These are phyloP conservation scores for Omphalotus guepiniiformis DNA, from an alignment of 768 basidiomycete species.

Conservation along the genomic window DNA sequence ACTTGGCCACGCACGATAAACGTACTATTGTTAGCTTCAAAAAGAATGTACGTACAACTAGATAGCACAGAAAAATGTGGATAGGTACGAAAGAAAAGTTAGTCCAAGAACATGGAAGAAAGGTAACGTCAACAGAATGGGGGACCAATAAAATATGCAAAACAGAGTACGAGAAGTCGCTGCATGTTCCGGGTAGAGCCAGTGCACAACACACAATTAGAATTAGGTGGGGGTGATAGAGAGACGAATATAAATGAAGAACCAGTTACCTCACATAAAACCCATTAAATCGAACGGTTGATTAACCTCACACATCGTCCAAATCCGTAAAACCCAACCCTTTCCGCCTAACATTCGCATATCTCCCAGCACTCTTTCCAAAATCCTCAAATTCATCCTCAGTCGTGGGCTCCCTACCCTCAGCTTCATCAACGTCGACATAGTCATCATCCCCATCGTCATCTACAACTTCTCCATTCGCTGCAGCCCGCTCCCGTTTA, in stretches of 20 bases:
- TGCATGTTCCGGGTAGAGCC: neutral
- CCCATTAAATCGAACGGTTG: no score
- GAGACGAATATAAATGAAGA: no score
- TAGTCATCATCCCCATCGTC: constrained; percentile 23
- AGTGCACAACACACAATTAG: neutral
- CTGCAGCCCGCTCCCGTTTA: constrained; percentile 15
- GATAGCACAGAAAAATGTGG: no score
- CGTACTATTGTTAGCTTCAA: no score
- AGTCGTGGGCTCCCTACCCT: constrained; percentile 45
- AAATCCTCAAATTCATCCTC: constrained; percentile 79
- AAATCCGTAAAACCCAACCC: constrained; percentile 38
- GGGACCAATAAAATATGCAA: no score
- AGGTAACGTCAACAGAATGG: no score
- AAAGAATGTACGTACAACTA: no score
- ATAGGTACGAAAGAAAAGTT: no score
- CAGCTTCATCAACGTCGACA: constrained; percentile 42
- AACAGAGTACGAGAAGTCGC: neutral
- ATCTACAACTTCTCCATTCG: constrained; percentile 30
- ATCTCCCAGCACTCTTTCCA: constrained; percentile 60
- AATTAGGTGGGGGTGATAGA: no score
- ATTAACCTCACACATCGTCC: constrained; percentile 27
- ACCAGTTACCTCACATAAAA: no score
- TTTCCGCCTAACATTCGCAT: constrained; percentile 54
- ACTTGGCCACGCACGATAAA: no score
- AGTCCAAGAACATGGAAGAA: no score